A percentile compares a stretch with the other conserved stretches of the same genome.
Conservation (phyloP, 805 yeast genomes). For the Zygotorulaspora sp. region DNA sequence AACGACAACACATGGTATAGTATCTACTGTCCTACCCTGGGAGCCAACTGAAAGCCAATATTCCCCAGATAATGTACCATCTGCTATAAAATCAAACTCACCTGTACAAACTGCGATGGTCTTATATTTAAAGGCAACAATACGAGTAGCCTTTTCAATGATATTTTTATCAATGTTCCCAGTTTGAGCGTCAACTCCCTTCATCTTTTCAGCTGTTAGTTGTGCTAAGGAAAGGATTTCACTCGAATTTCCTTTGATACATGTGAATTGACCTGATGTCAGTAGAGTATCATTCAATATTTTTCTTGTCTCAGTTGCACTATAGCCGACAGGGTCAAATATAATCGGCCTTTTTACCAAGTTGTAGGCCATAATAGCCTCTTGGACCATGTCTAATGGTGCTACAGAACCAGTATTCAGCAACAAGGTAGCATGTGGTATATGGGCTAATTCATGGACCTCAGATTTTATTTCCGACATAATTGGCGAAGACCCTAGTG, state of each 20-base stretch:
- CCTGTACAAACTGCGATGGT: conserved; percentile 75
- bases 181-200: conserved; percentile 62
- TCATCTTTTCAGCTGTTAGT: conserved; percentile 43
- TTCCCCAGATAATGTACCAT: conserved; percentile 38
- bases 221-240: conserved; percentile 66
- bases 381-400: conserved; percentile 40
- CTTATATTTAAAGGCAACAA: conserved; percentile 47
- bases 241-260: conserved; percentile 83
- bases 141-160: conserved; percentile 41
- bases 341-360: conserved; percentile 54
- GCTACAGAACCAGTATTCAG: conserved; percentile 75
- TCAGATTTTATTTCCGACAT: conserved; percentile 77
- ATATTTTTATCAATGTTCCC: conserved; percentile 23
- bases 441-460: conserved; percentile 56
- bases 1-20: conserved; percentile 30
- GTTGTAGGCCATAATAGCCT: conserved; percentile 59
- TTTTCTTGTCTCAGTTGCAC: conserved; percentile 64
- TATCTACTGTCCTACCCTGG: conserved; percentile 15
- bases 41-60: conserved; percentile 19
- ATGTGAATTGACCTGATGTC: conserved; percentile 53
- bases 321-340: conserved; percentile 91
- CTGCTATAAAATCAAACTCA: conserved; percentile 45
- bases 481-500: conserved; percentile 81
- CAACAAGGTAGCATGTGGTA: conserved; percentile 53
- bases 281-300: conserved; percentile 46